These are phyloP conservation scores for Saccharomycopsis oosterbeekiorum DNA, from an alignment of 805 yeast genomes.

Conservation along the genomic window DNA sequence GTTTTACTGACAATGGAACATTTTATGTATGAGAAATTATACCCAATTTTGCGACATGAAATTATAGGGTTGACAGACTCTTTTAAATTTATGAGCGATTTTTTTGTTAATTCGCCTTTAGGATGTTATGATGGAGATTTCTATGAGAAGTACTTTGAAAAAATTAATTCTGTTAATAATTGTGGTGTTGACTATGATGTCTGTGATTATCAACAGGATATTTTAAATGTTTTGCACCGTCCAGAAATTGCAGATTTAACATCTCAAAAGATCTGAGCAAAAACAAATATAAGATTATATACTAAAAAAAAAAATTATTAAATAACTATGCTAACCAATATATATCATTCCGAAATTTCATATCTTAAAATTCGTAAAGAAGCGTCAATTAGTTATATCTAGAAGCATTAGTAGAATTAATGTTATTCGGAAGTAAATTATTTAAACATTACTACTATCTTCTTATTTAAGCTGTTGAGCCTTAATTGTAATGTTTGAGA, in stretches of 20 bases:
- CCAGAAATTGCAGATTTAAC: slow-evolving; percentile 14
- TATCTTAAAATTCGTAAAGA: too few species aligned
- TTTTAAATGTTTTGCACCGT: slow-evolving; percentile 32
- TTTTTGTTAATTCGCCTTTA: slow-evolving; percentile 69
- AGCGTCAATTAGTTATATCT: too few species aligned
- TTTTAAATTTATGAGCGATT: slow-evolving; percentile 64
- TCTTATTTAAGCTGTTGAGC: too few species aligned
- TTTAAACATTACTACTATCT: too few species aligned
- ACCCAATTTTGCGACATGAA: slow-evolving; percentile 49
- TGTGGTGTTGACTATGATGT: slow-evolving; percentile 46
- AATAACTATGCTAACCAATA: too few species aligned
- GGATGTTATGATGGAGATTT: slow-evolving; percentile 78
- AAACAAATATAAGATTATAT: background rate
- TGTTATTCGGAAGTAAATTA: too few species aligned
- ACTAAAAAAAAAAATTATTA: background rate
- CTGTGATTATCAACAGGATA: slow-evolving; percentile 39
- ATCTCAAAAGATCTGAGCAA: background rate
- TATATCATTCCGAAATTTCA: too few species aligned
- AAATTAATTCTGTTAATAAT: slow-evolving; percentile 44
- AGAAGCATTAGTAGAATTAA: too few species aligned
- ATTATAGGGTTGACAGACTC: slow-evolving; percentile 77
- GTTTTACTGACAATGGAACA: slow-evolving; percentile 33
- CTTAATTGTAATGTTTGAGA: too few species aligned
- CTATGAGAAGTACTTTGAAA: slow-evolving; percentile 62
- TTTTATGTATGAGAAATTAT: slow-evolving; percentile 34